phyloP scores from a whole-genome alignment of 2,329 filamentous ascomycete species.

The Pseudogymnoascus sp. region DNA sequence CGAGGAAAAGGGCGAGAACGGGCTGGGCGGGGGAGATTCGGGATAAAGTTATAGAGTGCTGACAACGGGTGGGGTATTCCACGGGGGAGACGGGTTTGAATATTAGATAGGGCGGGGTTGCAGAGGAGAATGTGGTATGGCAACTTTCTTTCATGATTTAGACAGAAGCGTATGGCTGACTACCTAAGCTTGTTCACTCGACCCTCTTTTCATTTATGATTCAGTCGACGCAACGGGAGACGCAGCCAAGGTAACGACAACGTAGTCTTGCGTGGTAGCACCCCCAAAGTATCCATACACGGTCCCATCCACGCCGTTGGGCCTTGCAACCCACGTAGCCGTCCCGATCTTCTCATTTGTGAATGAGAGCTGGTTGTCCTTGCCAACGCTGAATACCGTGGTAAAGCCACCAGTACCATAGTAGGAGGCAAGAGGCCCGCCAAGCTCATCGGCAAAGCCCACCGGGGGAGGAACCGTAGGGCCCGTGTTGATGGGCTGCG shows the following conservation, averaged over 20 bases:
- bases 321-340: background rate
- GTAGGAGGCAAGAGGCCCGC: background rate
- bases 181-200: background rate
- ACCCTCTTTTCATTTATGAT: background rate
- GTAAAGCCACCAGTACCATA: background rate
- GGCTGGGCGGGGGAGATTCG: background rate
- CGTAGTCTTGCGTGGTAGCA: background rate
- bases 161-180: background rate
- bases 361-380: background rate
- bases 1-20: background rate
- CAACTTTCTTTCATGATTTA: background rate
- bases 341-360: background rate
- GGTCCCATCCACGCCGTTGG: background rate
- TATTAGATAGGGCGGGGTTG: background rate
- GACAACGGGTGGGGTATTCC: background rate
- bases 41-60: conserved; percentile 6
- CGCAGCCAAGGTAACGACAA: conserved; percentile 5
- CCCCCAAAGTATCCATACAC: background rate
- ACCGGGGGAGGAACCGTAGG: background rate
- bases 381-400: background rate
- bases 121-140: background rate
- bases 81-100: background rate
- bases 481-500: background rate
- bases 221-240: background rate
- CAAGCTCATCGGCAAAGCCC: background rate